Base-by-base conservation (phyloP, 331 rosid species). In the Malus hybrid region DNA sequence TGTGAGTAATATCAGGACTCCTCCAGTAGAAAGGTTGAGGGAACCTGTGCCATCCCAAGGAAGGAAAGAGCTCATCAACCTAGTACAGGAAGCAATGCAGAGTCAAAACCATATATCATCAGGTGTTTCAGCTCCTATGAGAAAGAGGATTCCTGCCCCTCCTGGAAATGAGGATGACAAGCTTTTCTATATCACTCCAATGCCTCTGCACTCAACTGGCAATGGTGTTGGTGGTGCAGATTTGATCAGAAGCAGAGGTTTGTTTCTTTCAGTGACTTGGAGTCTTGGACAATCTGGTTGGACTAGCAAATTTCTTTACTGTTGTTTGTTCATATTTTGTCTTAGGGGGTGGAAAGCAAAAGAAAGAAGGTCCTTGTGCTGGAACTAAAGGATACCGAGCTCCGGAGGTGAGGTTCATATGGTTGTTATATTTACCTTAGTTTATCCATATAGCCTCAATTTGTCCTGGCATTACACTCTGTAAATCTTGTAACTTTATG, bases 371-470 rank as follows among this genome's bases (percentile, higher is more conserved):
- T 76, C 80, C 91, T 63, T 90, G 93, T 73, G 90, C 81, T 72
- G 91, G 96, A 82, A 90, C 96, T 42, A 90, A 88, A 83, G 93
- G 96, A 68, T 90, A 86, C 83, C 89, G 96, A 61, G 96, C 96
- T 63, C 96, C 96, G 2, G 96, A 90, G 93, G 96, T 88, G 71
- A 76, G 67, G 29, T 62, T 71, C 65, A 5, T 22, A 56, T 16
- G 10, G 8, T 68, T 57, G 33, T n/a, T 55, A n/a, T 55, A 33
- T 32, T 39, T 24, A 6, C 59, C 68, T 39, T 15, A 46, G 22
- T 54, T 55, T 39, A 65, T 74, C 7, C 36, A 19, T 27, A 20
- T 44, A 28, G 57, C 29, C 28, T 52, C 18, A 46, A 67, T 46
- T 1, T 56, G 5, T 64, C 56, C 34, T 69, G 19, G 33, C 19